Conservation (phyloP, 768 basidiomycete species). For the Hygrophoropsis aurantiaca region DNA sequence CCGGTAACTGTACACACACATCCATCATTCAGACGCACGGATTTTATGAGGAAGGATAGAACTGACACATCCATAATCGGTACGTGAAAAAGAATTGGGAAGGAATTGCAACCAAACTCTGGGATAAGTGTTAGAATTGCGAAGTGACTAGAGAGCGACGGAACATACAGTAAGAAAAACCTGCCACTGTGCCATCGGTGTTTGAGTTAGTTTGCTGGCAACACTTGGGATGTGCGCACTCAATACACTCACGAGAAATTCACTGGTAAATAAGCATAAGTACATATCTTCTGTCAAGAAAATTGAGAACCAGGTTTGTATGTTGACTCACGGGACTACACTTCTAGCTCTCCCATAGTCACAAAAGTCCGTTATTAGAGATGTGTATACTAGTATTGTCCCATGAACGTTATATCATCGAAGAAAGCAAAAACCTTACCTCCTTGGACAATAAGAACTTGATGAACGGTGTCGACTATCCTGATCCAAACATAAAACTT, state of each 20-base stretch:
- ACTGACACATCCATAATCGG: constrained; percentile 11
- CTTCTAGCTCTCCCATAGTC: background rate
- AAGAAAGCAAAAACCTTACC: background rate
- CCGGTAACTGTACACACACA: constrained; percentile 1
- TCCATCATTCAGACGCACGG: background rate
- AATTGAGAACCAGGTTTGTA: background rate
- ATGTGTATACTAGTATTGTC: background rate
- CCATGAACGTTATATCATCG: background rate
- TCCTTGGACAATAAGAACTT: background rate
- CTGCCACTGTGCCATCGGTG: constrained; percentile 1
- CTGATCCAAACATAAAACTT: background rate
- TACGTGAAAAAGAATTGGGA: constrained; percentile 8
- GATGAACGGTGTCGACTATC: background rate
- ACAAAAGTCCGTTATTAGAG: background rate
- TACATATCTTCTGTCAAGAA: too few relatives aligned
- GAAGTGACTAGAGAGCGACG: too few relatives aligned
- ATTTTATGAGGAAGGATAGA: background rate
- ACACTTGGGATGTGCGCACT: background rate
- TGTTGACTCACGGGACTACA: background rate
- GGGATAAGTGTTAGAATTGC: background rate
- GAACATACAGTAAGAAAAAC: constrained; percentile 4
- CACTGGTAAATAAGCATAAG: too few relatives aligned
- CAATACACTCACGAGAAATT: too few relatives aligned
- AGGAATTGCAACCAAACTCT: constrained; percentile 8
- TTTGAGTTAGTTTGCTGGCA: background rate